These are phyloP conservation scores for Nakaseomyces glabratus DNA, from an alignment of 1,139 yeast genomes.

Conservation along the genomic window DNA sequence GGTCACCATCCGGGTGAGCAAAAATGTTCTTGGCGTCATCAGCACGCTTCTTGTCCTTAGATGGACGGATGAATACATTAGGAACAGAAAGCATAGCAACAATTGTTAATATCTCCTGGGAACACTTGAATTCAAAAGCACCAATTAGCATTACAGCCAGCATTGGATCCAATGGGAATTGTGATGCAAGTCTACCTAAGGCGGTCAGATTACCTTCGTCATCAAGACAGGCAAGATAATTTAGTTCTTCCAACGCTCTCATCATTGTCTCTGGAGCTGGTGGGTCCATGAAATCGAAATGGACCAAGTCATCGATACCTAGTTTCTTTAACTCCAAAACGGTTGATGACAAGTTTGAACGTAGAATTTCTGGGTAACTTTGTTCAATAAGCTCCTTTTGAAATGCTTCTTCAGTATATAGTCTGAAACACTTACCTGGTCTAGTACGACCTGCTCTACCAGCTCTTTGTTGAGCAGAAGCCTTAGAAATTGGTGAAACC, in stretches of 20 bases:
- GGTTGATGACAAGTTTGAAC: constrained; percentile 85
- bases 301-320: constrained; percentile 92
- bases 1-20: constrained; percentile 95
- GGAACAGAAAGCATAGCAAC: constrained; percentile 92
- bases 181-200: constrained; percentile 80
- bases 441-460: constrained; percentile 99
- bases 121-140: constrained; percentile 75
- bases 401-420: constrained; percentile 95
- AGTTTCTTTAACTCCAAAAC: constrained; percentile 87
- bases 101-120: constrained; percentile 79
- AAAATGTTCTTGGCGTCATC: constrained; percentile 84
- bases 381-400: constrained; percentile 90
- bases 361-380: constrained; percentile 87
- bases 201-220: constrained; percentile 89
- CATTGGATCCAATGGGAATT: constrained; percentile 94
- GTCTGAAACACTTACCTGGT: constrained; percentile 95
- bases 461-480: constrained; percentile 96
- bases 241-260: constrained; percentile 94
- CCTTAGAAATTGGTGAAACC: constrained; percentile 94
- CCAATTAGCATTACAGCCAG: constrained; percentile 87
- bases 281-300: constrained; percentile 97
- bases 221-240: constrained; percentile 79
- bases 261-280: constrained; percentile 99
- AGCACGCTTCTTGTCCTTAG: constrained; percentile 77
- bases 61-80: constrained; percentile 88